phyloP scores from a whole-genome alignment of 345 rosid genomes.

The Euphorbia lathyris region DNA sequence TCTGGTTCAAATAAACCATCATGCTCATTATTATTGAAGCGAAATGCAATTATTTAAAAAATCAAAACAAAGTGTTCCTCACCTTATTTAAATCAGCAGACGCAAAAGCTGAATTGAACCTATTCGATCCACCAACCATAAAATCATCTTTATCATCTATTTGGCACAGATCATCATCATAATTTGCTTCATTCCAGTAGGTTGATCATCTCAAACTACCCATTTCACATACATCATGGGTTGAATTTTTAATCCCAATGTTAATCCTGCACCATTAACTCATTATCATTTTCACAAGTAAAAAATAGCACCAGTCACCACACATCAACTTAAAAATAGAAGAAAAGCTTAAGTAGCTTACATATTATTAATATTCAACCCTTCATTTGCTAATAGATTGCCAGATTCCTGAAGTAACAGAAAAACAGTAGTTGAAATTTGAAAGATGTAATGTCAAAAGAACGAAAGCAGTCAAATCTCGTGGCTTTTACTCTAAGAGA shows the following conservation, averaged over 20 bases:
- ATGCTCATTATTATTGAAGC: background rate
- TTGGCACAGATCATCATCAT: constrained; percentile 32
- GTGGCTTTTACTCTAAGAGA: constrained; percentile 49
- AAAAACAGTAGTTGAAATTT: constrained; percentile 6
- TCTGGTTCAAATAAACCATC: constrained; percentile 44
- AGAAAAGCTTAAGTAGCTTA: constrained; percentile 33
- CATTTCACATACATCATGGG: constrained; percentile 37
- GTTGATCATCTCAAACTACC: constrained; percentile 21
- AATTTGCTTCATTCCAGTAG: constrained; percentile 21
- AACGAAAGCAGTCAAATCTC: constrained; percentile 12
- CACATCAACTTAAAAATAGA: background rate
- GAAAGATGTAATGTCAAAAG: constrained; percentile 22
- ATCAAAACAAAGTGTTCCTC: constrained; percentile 16
- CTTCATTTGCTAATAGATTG: constrained; percentile 40
- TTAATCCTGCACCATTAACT: constrained; percentile 42
- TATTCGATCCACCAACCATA: constrained; percentile 41
- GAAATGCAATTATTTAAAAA: constrained; percentile 3
- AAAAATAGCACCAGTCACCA: background rate
- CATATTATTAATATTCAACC: constrained; percentile 50
- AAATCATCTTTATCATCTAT: constrained; percentile 70
- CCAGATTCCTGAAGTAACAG: constrained; percentile 49
- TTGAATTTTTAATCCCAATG: constrained; percentile 52
- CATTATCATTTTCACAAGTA: constrained; percentile 16
- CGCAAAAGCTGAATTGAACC: constrained; percentile 42
- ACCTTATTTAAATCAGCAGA: constrained; percentile 73